Base-by-base conservation (phyloP, 2,329 filamentous ascomycete species). In the Apiospora phragmitis region DNA sequence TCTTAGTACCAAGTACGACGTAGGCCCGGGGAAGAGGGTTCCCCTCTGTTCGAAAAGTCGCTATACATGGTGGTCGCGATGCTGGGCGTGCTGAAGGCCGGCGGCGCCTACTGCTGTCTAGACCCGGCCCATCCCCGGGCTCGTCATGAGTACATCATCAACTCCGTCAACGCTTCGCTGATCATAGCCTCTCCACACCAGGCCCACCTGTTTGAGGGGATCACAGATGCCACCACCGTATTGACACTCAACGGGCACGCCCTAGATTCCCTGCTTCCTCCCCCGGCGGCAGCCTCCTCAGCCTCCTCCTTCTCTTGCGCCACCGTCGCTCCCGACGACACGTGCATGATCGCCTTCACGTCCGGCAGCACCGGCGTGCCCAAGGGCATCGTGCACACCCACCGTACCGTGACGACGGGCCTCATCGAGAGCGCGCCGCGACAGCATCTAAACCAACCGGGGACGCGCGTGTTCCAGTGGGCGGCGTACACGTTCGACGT, bases 401-500 rank as follows among this genome's bases (percentile, higher is more conserved):
- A 69, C 38, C 9, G 24, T 3, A 41, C 21, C 14, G 24, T 35
- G 1, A n/a, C 26, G 11, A 41, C 51, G 11, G 41, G 49, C 47
- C n/a, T 35, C 1, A 9, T 41, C 26, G 45, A 47, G 45, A 38
- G 26, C 55, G 55, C 55, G 8, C 55, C 26, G 24, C 55, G 55
- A 1, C 32, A 38, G 14, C 26, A 14, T 18, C 67, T 41, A 5
- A 24, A n/a, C 11, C 41, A 45, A 4, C 62, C 29, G 11, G 62
- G 35, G n/a, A 66, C 29, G 1, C 35, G 62, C 11, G 35, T 42
- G 1, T 38, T 66, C 35, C 62, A 66, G 62, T 66, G 29, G 29
- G 5, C 38, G 14, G n/a, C 65, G 11, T 88, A 86, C 73, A 86
- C 85, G 2, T 87, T 88, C 45, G 87, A 90, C 68, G 82, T 85